Evolutionary conservation across 2,329 filamentous ascomycete species (phyloP).

Genomic region (Dothistroma pini): DNA sequence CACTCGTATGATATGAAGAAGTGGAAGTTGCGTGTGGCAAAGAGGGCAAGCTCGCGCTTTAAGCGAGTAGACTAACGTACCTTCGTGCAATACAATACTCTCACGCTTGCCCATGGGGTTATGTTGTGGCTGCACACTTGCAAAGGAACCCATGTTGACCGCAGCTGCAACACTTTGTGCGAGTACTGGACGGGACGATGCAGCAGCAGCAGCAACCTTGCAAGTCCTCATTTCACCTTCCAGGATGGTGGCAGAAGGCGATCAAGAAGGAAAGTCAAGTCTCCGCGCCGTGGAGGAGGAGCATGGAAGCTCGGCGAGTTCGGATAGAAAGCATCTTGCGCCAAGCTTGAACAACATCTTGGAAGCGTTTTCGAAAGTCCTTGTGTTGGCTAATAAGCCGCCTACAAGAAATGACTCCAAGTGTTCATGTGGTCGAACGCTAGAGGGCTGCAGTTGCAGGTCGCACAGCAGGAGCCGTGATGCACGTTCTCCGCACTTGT

Average conservation of each 20-base stretch:
- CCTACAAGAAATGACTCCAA: neutral
- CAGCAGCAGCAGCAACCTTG: neutral
- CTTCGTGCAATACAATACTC: neutral
- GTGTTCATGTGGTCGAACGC: neutral
- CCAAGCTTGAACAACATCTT: neutral
- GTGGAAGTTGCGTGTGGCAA: neutral
- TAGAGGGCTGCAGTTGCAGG: neutral
- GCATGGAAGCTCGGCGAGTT: neutral
- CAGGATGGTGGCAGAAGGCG: neutral
- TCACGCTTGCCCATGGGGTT: neutral
- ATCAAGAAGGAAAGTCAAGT: neutral
- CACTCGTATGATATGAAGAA: neutral
- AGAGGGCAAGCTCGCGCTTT: neutral
- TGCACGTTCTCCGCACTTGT: neutral
- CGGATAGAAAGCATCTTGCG: neutral
- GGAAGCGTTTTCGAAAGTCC: neutral
- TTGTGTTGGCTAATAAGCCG: neutral
- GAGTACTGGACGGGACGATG: neutral
- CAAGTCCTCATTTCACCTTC: conserved; percentile 5
- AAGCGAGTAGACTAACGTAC: neutral
- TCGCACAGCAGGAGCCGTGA: neutral
- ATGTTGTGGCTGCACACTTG: neutral
- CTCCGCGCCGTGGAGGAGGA: neutral
- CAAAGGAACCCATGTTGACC: neutral
- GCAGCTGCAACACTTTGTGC: neutral